Base-by-base conservation (phyloP, 108 stramenopile species). In the Cyclotella baltica region DNA sequence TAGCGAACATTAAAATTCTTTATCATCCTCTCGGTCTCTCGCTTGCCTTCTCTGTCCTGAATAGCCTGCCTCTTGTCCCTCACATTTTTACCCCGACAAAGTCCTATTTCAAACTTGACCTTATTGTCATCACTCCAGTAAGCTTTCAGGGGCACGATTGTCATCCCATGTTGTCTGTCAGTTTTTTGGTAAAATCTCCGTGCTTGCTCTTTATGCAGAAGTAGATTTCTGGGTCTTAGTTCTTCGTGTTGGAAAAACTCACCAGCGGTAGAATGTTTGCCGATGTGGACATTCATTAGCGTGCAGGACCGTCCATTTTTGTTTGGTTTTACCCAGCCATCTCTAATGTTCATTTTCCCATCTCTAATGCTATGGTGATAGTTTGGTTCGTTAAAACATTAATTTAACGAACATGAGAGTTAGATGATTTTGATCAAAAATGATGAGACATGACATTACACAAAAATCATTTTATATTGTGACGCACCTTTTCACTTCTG, bases 321-420 rank as follows among this genome's bases (percentile, higher is more conserved):
- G 48, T 59, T 74, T 28, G 85, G 70, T 65, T 86, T 85, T 11
- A 89, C 72, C 74, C 76, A 94, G 11, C 90, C 88, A 80, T 94
- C 93, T 62, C 88, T 78, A 1, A 94, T 80, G 79, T 90, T 94
- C 91, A 94, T 89, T 70, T 92, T 94, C n/a, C 93, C 93, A 71
- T 89, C 88, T 31, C 93, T 80, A 31, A 92, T 94, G 64, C 81
- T 69, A 10, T 55, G 35, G 51, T 66, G 19, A 22, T 4, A 3
- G 15, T 30, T 33, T 52, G 31, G 9, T 52, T n/a, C 27, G 19
- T 30, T 30, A 33, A 20, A 10, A 28, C 13, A 35, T 69, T 3
- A n/a, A n/a, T n/a, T n/a, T n/a, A n/a, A n/a, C n/a, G n/a, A n/a
- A n/a, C n/a, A n/a, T n/a, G n/a, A n/a, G n/a, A n/a, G n/a, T n/a